Evolutionary conservation across 1,139 yeast genomes (phyloP).

Genomic region (Candida sp.): DNA sequence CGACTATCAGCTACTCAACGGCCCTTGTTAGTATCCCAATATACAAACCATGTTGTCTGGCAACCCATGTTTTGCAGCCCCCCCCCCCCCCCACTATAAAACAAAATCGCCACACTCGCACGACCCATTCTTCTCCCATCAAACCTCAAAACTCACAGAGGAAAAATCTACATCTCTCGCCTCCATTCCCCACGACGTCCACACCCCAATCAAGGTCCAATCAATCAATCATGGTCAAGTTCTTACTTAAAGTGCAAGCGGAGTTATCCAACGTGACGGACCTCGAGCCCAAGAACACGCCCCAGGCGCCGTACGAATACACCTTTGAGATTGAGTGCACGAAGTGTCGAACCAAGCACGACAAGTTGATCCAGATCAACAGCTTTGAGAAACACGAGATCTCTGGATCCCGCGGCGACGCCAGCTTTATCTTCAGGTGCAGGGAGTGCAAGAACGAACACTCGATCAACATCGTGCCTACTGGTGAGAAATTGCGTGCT

Average conservation of each 20-base stretch:
- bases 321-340: constrained; percentile 77
- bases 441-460: constrained; percentile 58
- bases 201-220: constrained; percentile 1
- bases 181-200: too few species aligned
- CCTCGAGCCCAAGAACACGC: constrained; percentile 66
- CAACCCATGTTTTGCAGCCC: too few species aligned
- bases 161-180: neutral
- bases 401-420: constrained; percentile 79
- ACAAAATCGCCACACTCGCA: too few species aligned
- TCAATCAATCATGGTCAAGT: constrained; percentile 35
- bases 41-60: too few species aligned
- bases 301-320: constrained; percentile 70
- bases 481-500: constrained; percentile 14
- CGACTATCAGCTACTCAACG: too few species aligned
- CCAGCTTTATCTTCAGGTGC: constrained; percentile 84
- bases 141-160: neutral
- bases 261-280: constrained; percentile 67
- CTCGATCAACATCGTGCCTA: constrained; percentile 40
- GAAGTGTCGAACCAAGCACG: constrained; percentile 78
- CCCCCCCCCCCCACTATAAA: too few species aligned
- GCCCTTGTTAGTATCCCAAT: too few species aligned
- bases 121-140: neutral
- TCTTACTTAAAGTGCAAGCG: constrained; percentile 57
- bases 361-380: constrained; percentile 75
- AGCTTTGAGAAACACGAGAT: constrained; percentile 64